Evolutionary conservation across 352 stramenopile genomes (phyloP), one percentile per base, ranked within the genome.

Genomic region (Globisporangium echinulatum): DNA sequence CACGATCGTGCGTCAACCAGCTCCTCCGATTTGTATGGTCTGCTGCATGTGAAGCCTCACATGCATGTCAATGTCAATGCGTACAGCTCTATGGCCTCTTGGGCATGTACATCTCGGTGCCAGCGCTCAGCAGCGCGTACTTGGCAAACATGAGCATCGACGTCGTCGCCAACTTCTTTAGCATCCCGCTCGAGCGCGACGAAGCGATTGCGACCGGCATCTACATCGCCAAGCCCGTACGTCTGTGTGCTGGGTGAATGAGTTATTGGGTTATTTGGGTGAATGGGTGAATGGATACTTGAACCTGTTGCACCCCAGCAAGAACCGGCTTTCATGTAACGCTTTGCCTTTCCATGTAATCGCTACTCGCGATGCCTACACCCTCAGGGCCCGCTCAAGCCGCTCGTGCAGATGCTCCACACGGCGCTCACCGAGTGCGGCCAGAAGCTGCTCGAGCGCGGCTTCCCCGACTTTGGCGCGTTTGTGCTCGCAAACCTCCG

Each of bases 91-190:
- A 88, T 59, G 83, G 83, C n/a, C 60, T 90, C n/a, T 74, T 92
- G 48, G 83, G 83, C 57, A 89, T 92, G 74, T 92, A 89, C 79
- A 92, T 92, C 43, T 88, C 79, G 3, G 74, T 75, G 46, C 79
- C 80, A n/a, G 76, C 75, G 43, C 64, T 92, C n/a, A 63, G 82
- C 55, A 75, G 70, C 25, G 64, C 72, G 59, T 90, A 85, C 71
- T 56, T 93, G 54, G 57, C 70, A 54, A 70, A 69, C 62, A 58
- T 93, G 56, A 83, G 67, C 59, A 67, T 93, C 37, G 81, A 93
- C 52, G 55, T 78, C 46, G 69, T 93, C 19, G 76, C 79, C 52
- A 76, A 76, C 54, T 93, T 85, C 62, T 93, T 93, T 49, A 79
- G 61, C 52, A 71, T 92, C 40, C 82, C n/a, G n/a, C n/a, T n/a